Evolutionary conservation across 257 asterid genomes (phyloP).

Genomic region (Verbena officinalis): DNA sequence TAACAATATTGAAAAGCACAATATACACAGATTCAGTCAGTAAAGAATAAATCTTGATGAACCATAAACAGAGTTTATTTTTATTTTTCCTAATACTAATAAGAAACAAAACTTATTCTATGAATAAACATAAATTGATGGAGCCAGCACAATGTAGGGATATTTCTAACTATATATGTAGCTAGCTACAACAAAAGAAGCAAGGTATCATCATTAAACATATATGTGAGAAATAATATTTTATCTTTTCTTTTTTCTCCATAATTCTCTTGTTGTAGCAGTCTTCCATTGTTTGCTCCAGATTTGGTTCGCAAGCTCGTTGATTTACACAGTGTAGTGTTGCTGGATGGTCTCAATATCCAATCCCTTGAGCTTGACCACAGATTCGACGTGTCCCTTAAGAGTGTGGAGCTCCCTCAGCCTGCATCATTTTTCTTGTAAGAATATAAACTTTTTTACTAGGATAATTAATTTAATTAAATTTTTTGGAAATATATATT

Average conservation of each 20-base stretch:
- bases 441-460: background rate
- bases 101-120: background rate
- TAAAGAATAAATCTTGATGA: background rate
- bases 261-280: too few species aligned
- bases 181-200: too few species aligned
- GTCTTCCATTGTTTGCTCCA: too few species aligned
- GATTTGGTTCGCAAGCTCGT: too few species aligned
- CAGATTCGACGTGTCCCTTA: conserved; percentile 52
- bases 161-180: background rate
- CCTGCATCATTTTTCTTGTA: conserved; percentile 24
- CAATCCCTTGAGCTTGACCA: conserved; percentile 50
- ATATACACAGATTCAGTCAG: background rate
- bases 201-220: background rate
- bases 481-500: too few species aligned
- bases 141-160: background rate
- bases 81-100: background rate
- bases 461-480: too few species aligned
- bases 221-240: too few species aligned
- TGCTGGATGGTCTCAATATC: conserved; percentile 50
- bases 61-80: background rate
- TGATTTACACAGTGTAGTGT: conserved; percentile 45
- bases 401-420: conserved; percentile 48
- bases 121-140: background rate
- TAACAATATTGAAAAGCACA: conserved; percentile 15
- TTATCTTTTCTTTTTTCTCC: too few species aligned